Base-by-base conservation (phyloP, 2,329 filamentous ascomycete species). In the Alternaria consortialis region DNA sequence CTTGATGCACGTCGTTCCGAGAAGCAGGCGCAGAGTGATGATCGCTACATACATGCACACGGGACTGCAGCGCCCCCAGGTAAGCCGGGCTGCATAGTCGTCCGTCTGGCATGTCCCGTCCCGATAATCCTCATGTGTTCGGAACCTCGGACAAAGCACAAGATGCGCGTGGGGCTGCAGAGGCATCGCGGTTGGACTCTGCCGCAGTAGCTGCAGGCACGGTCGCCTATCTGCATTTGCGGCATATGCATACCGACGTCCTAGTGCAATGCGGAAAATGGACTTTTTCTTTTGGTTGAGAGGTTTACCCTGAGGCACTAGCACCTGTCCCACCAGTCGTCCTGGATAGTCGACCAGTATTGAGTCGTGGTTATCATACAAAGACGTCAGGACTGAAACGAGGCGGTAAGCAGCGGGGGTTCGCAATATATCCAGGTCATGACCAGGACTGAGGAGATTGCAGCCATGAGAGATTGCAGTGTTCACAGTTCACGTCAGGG, bases 391-490 rank as follows among this genome's bases (percentile, higher is more conserved):
- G 31, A 31, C 17, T 61, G 60, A 39, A 63, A 63, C 53, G 25
- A 39, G 57, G 62, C 58, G 55, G 63, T 61, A 60, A 53, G 39
- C 11, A 50, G 17, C 29, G 51, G 53, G 48, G 54, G 37, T 17
- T 27, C 27, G 12, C 39, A 40, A 52, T 56, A 64, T 62, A 58
- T 39, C 62, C 59, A 58, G 58, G 58, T 52, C 63, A 50, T 44
- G 58, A 37, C 31, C 36, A 52, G 56, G 20, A 20, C 20, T 20
- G 20, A 20, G 20, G 60, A 63, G 56, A 63, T 63, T 65, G 48
- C 47, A 47, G 48, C 37, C 29, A 23, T 31, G 59, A 62, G 67
- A 71, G 60, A 69, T 70, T 69, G 66, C 65, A 67, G 61, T 64
- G 56, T 56, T 60, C 53, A 12, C 56, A 63, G 58, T 68, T 60